Percentiles rank a stretch among this genome's conserved stretches.
These are phyloP conservation scores for Lentinula boryana DNA, from an alignment of 768 basidiomycete species.

Conservation along the genomic window DNA sequence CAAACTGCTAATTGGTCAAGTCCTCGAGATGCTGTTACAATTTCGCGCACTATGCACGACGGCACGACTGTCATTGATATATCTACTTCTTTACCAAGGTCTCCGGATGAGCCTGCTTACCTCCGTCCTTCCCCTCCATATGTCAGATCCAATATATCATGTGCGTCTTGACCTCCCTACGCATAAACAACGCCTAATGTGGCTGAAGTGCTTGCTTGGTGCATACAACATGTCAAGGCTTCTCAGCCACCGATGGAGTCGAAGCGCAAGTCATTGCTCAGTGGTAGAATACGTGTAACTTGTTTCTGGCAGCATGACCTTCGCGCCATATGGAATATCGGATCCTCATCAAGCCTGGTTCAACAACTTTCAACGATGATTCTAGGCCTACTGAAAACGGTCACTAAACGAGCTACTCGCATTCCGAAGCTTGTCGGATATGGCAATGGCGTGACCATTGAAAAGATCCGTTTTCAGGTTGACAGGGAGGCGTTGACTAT, in stretches of 20 bases:
- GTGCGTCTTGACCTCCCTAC: slow-evolving; percentile 34
- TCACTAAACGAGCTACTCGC: slow-evolving; percentile 65
- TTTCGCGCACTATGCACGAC: slow-evolving; percentile 82
- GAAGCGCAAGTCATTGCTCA: slow-evolving; percentile 29
- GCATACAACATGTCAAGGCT: slow-evolving; percentile 63
- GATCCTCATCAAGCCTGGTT: slow-evolving; percentile 53
- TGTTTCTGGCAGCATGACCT: slow-evolving; percentile 97
- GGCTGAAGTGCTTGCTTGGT: slow-evolving; percentile 80
- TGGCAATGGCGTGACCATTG: slow-evolving; percentile 77
- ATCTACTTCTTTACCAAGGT: slow-evolving; percentile 90
- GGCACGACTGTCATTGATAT: slow-evolving; percentile 81
- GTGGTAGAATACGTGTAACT: slow-evolving; percentile 62
- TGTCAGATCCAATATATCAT: slow-evolving; percentile 79
- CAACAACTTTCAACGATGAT: slow-evolving; percentile 87
- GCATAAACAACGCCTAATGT: slow-evolving; percentile 3
- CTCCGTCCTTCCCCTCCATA: slow-evolving; percentile 88
- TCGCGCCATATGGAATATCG: slow-evolving; percentile 79
- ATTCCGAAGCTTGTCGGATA: slow-evolving; percentile 74
- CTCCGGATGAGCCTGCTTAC: slow-evolving; percentile 85
- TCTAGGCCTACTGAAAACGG: slow-evolving; percentile 75
- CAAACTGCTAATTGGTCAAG: slow-evolving; percentile 30
- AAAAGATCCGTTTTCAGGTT: slow-evolving; percentile 72
- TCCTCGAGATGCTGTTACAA: slow-evolving; percentile 91
- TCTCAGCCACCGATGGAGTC: slow-evolving; percentile 25
- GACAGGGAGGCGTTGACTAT: slow-evolving; percentile 78